Evolutionary conservation across 2,329 filamentous ascomycete species (phyloP), one percentile per base, ranked within the genome.

Genomic region (Nemania bipapillata): DNA sequence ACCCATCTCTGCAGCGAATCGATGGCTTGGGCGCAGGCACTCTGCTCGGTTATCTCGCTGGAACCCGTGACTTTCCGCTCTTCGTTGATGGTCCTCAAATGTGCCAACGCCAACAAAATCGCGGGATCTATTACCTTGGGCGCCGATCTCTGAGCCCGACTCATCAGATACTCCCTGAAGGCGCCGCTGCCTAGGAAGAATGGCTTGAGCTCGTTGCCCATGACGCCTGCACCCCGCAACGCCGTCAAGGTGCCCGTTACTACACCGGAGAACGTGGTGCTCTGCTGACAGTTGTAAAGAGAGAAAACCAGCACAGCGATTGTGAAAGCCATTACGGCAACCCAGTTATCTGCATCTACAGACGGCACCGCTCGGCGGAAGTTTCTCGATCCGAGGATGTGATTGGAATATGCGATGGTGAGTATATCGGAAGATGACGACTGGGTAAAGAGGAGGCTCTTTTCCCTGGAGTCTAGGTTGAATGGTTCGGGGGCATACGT

Each of bases 151-250:
- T 22, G 47, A 9, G 47, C 47, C 47, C 47, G 47, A 12, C 47
- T 50, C 47, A 50, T 50, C 20, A 50, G 47, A 24, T 50, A 28
- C 47, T 26, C 47, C 22, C 47, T 22, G 47, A 50, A 50, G 4
- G n/a, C 47, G 3, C 47, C 47, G 47, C 47, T 50, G 47, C 47
- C 47, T 26, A 50, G 15, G 47, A 50, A 50, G 11, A 50, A 50
- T 28, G 47, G 47, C 22, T 50, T 50, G 22, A 50, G n/a, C 47
- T 50, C 47, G 47, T 50, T 50, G 22, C 47, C 47, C 22, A 50
- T 50, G 47, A 50, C 4, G 20, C 47, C 47, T 22, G 47, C 47
- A 24, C 22, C 15, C 15, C 47, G 20, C n/a, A 50, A 22, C 5
- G 47, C 47, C 7, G 20, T 6, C 3, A 50, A 15, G 47, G 47